Evolutionary conservation across 768 basidiomycete species (phyloP).

Genomic region (Leccinellum rugosiceps): DNA sequence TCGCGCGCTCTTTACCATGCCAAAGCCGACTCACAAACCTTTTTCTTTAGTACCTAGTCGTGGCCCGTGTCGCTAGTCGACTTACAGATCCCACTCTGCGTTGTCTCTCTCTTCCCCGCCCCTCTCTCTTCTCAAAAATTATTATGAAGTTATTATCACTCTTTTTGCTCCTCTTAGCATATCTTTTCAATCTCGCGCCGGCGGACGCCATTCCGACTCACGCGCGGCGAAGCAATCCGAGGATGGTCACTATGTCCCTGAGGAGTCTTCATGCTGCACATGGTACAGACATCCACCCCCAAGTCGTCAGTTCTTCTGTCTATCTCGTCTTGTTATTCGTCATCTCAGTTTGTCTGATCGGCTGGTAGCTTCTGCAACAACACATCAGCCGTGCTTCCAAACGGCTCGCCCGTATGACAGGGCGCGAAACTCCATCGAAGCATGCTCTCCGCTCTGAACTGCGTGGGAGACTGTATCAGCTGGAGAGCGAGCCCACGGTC

Average conservation of each 20-base stretch:
- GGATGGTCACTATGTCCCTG: conserved; percentile 42
- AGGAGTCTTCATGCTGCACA: conserved; percentile 33
- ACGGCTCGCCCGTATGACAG: conserved; percentile 69
- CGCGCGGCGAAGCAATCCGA: conserved; percentile 14
- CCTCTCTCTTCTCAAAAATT: neutral
- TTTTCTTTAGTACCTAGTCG: neutral
- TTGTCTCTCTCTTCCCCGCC: neutral
- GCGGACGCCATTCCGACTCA: conserved; percentile 23
- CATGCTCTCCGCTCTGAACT: conserved; percentile 45
- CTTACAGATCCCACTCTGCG: neutral
- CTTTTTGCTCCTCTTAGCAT: conserved; percentile 51
- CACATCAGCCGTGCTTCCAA: conserved; percentile 62
- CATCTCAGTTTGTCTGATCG: neutral
- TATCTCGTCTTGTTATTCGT: neutral
- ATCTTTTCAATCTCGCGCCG: conserved; percentile 44
- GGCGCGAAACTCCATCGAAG: conserved; percentile 48
- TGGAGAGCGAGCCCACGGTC: conserved; percentile 27
- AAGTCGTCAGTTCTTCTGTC: conserved; percentile 36
- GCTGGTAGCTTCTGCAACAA: conserved; percentile 59
- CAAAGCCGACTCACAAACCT: conserved; percentile 15
- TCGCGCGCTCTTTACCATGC: conserved; percentile 5
- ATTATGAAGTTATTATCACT: conserved; percentile 53
- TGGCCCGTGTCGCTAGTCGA: conserved; percentile 14
- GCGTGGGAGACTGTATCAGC: conserved; percentile 38
- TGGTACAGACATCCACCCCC: conserved; percentile 37